Evolutionary conservation across 306 rosid species (phyloP), one percentile per base, ranked within the genome.

Genomic region (Prunus salicina): DNA sequence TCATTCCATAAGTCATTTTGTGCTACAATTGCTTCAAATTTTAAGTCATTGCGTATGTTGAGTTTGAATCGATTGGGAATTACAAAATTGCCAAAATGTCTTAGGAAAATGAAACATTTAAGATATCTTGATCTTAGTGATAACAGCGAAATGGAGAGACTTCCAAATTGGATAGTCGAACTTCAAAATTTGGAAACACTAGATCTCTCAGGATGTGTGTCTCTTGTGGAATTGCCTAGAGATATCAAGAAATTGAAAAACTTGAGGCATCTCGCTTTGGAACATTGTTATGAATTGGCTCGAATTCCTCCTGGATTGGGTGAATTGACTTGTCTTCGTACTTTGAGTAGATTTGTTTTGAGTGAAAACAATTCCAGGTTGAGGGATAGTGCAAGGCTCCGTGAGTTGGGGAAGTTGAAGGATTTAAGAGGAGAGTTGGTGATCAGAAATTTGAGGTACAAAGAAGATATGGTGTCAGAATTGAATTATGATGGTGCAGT

Each of bases 1-100:
- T 34, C 38, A 5, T 34, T 34, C 5, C 34, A 0, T 6, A 0
- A 6, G 8, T 67, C 22, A 66, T 57, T 14, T 0, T 5, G 11
- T 32, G 20, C 6, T 34, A 34, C 8, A 34, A 27, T 64, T 66
- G 7, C 16, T 8, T 34, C 28, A 3, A 38, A 50, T 62, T 57
- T 75, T 1, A 80, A 64, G 41, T 14, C 7, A 41, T 34, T 86
- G 32, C 81, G 81, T 0, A 74, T 49, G 27, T 70, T 88, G 78
- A 46, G 62, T 57, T 74, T 88, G 1, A 0, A 22, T 13, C 0
- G 0, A 4, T n/a, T 63, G n/a, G 14, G 38, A 12, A 55, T 71
- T 24, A 0, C 1, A 0, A 7, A 0, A 5, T 43, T 75, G 25
- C 68, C 69, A 18, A 19, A 56, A 4, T 61, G 52, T 3, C 27